Conservation (phyloP, 1,139 yeast genomes). For the Meyerozyma carpophila region DNA sequence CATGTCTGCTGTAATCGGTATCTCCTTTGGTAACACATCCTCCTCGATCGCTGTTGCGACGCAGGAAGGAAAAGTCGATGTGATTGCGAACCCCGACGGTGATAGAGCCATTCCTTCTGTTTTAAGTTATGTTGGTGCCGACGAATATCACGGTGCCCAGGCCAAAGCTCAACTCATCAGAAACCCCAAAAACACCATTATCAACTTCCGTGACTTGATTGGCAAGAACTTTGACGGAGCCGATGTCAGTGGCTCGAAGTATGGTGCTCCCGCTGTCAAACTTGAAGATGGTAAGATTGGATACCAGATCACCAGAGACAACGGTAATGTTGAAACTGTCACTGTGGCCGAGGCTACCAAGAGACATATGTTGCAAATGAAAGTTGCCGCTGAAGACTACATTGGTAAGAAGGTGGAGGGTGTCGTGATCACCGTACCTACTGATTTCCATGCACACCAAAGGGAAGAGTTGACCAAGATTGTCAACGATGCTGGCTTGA, state of each 20-base stretch:
- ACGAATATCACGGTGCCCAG: constrained; percentile 97
- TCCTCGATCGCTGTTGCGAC: constrained; percentile 91
- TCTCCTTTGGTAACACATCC: constrained; percentile 94
- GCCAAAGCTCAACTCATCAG: constrained; percentile 90
- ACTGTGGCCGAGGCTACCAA: constrained; percentile 73
- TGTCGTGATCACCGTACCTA: constrained; percentile 86
- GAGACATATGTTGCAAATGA: constrained; percentile 80
- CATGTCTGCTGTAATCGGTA: constrained; percentile 70
- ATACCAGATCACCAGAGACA: constrained; percentile 52
- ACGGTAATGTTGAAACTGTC: constrained; percentile 42
- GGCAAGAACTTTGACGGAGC: constrained; percentile 71
- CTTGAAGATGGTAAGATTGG: constrained; percentile 61
- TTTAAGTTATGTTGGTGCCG: constrained; percentile 85
- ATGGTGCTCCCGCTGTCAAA: constrained; percentile 73
- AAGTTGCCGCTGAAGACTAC: constrained; percentile 88
- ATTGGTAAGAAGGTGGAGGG: constrained; percentile 78
- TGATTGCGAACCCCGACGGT: constrained; percentile 98
- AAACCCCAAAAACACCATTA: constrained; percentile 80
- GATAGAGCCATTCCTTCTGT: constrained; percentile 96
- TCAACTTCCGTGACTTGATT: constrained; percentile 89
- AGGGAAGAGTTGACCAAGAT: constrained; percentile 57
- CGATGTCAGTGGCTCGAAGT: constrained; percentile 54
- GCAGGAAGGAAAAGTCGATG: constrained; percentile 87
- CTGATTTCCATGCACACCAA: constrained; percentile 76
- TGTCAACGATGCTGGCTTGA: constrained; percentile 68